phyloP scores from a whole-genome alignment of 202 grass and related monocot genomes.

The Musa balbisiana region DNA sequence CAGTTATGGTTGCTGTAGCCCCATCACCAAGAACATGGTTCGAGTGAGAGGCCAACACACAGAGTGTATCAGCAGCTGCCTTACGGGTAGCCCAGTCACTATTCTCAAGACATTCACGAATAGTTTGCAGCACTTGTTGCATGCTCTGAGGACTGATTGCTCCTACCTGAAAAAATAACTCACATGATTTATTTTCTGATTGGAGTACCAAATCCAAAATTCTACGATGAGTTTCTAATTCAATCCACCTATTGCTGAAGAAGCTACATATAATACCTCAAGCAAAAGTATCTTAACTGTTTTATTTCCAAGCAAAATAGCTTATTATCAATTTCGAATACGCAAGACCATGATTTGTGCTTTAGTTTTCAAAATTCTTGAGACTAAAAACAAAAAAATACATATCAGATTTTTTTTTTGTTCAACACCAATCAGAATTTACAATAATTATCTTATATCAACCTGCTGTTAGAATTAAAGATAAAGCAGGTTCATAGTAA shows the following conservation, averaged over 20 bases:
- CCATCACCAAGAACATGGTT: constrained; percentile 76
- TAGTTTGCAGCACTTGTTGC: constrained; percentile 71
- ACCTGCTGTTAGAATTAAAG: background rate
- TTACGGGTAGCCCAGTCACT: constrained; percentile 95
- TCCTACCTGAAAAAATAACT: constrained; percentile 68
- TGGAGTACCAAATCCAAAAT: background rate
- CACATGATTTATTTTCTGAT: background rate
- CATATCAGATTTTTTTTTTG: background rate
- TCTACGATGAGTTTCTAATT: no score
- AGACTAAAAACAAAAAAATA: background rate
- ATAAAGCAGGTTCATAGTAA: background rate
- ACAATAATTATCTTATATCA: background rate
- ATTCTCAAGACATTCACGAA: constrained; percentile 83
- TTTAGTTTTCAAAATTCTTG: no score
- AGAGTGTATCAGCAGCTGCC: constrained; percentile 84
- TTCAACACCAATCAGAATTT: background rate
- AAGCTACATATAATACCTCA: background rate
- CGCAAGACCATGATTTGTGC: background rate
- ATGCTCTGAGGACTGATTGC: constrained; percentile 83
- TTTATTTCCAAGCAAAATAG: no score
- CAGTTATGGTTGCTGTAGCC: constrained; percentile 50
- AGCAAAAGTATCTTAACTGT: background rate
- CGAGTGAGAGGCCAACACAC: constrained; percentile 62
- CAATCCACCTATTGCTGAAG: background rate
- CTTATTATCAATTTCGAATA: background rate